These are phyloP conservation scores for Bipolaris zeicola DNA, from an alignment of 2,329 filamentous ascomycete genomes.

Conservation along the genomic window DNA sequence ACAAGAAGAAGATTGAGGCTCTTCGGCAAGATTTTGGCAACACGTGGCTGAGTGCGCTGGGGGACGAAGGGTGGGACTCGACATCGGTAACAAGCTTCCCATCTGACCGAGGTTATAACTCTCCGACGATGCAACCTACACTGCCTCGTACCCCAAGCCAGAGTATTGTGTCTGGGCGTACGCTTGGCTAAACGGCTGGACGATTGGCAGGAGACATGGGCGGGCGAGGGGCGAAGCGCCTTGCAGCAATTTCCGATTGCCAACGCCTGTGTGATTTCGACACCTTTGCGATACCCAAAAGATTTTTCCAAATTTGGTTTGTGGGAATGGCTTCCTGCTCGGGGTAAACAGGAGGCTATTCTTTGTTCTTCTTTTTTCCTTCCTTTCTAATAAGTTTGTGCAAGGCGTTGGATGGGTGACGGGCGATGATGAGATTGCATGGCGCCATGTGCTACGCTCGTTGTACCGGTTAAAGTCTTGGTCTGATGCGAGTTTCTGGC, in stretches of 20 bases:
- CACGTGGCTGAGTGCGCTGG: constrained; percentile 83
- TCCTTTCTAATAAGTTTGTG: constrained; percentile 16
- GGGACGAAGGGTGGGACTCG: constrained; percentile 69
- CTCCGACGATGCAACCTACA: constrained; percentile 40
- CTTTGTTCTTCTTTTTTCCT: constrained; percentile 5
- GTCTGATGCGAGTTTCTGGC: constrained; percentile 21
- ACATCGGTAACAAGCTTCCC: constrained; percentile 40
- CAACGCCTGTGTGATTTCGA: constrained; percentile 23
- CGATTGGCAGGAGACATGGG: not conserved
- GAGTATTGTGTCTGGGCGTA: constrained; percentile 48
- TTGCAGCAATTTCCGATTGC: constrained; percentile 1
- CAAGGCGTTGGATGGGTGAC: constrained; percentile 43
- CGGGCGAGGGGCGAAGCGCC: not conserved
- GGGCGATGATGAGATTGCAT: constrained; percentile 27
- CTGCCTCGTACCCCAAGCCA: constrained; percentile 45
- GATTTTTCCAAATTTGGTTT: constrained; percentile 27
- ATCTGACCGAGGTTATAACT: constrained; percentile 39
- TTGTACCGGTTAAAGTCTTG: constrained; percentile 32
- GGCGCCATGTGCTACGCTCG: constrained; percentile 34
- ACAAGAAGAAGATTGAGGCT: constrained; percentile 85
- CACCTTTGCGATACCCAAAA: constrained; percentile 47
- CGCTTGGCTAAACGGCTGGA: constrained; percentile 35
- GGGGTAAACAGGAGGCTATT: not conserved
- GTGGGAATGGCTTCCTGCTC: constrained; percentile 7
- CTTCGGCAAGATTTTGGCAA: constrained; percentile 84